Evolutionary conservation across 2,329 filamentous ascomycete genomes (phyloP).

Genomic region (Cladobotryum protrusum): DNA sequence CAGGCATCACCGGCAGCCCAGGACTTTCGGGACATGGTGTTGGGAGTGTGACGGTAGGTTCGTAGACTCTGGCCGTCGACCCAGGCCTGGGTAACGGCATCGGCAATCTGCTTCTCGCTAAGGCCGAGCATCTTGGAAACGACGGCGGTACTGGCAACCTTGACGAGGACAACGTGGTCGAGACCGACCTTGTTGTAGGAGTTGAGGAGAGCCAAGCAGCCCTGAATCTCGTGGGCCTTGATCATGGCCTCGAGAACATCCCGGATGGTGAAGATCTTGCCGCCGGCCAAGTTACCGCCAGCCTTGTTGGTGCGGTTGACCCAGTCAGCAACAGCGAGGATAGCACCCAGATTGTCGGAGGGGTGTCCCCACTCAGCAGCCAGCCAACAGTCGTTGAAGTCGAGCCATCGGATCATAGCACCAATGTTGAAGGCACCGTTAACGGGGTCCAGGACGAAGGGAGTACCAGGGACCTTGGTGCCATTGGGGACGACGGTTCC

Average conservation of each 20-base stretch:
- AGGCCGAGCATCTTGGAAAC: conserved; percentile 94
- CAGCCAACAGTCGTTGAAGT: conserved; percentile 99
- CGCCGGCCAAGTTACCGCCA: conserved; percentile 72
- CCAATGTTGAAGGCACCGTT: conserved; percentile 98
- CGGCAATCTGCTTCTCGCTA: conserved; percentile 82
- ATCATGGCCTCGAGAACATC: conserved; percentile 97
- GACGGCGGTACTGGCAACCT: conserved; percentile 91
- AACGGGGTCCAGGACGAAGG: conserved; percentile 90
- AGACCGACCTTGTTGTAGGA: conserved; percentile 98
- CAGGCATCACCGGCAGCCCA: conserved; percentile 98
- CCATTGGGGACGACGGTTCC: conserved; percentile 91
- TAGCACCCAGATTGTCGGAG: conserved; percentile 95
- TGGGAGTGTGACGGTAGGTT: conserved; percentile 94
- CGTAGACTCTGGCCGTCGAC: conserved; percentile 93
- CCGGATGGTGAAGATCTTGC: conserved; percentile 80
- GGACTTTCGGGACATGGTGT: conserved; percentile 99
- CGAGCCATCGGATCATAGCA: conserved; percentile 97
- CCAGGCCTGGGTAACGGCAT: conserved; percentile 95
- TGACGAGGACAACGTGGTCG: conserved; percentile 96
- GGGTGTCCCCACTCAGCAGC: conserved; percentile 98
- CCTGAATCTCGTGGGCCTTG: conserved; percentile 98
- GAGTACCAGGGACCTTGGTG: conserved; percentile 82
- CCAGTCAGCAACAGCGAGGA: conserved; percentile 96
- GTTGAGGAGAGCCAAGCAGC: conserved; percentile 93
- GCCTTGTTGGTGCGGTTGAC: conserved; percentile 81